Percentiles rank a stretch among this genome's conserved stretches.
These are phyloP conservation scores for Paecilomyces dactylethromorphus DNA, from an alignment of 2,329 filamentous ascomycete species.

Conservation along the genomic window DNA sequence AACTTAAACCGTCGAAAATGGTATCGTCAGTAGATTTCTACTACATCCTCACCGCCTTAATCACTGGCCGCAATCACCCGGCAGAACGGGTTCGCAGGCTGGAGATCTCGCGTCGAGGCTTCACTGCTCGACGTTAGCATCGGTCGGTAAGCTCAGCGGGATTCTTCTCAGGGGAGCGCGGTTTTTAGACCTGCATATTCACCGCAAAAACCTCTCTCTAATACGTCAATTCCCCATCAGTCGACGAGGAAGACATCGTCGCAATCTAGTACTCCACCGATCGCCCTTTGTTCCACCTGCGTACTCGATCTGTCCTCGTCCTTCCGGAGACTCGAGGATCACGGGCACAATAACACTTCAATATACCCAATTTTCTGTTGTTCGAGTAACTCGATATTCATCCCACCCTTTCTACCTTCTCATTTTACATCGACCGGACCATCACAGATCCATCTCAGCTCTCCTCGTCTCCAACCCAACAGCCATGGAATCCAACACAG, in stretches of 20 bases:
- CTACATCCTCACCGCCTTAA: slow-evolving; percentile 18
- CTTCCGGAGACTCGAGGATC: background rate
- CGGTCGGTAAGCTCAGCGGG: background rate
- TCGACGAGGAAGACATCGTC: background rate
- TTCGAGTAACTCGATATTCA: background rate
- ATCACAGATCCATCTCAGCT: background rate
- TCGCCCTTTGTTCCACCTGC: background rate
- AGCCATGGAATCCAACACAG: slow-evolving; percentile 23
- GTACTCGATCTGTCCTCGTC: background rate
- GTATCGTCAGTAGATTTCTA: background rate
- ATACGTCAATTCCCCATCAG: background rate
- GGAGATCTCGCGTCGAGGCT: background rate
- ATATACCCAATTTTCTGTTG: background rate
- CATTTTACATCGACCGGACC: background rate
- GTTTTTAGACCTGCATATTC: background rate
- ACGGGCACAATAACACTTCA: background rate
- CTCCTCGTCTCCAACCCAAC: background rate
- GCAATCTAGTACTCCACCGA: background rate
- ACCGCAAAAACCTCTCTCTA: background rate
- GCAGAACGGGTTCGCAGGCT: slow-evolving; percentile 16
- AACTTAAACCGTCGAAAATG: background rate
- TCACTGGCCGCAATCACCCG: slow-evolving; percentile 10
- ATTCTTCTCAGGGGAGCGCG: background rate
- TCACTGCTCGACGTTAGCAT: background rate
- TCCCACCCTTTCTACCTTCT: background rate